Base-by-base conservation (phyloP, 306 rosid genomes). In the Trichosanthes cucumerina region DNA sequence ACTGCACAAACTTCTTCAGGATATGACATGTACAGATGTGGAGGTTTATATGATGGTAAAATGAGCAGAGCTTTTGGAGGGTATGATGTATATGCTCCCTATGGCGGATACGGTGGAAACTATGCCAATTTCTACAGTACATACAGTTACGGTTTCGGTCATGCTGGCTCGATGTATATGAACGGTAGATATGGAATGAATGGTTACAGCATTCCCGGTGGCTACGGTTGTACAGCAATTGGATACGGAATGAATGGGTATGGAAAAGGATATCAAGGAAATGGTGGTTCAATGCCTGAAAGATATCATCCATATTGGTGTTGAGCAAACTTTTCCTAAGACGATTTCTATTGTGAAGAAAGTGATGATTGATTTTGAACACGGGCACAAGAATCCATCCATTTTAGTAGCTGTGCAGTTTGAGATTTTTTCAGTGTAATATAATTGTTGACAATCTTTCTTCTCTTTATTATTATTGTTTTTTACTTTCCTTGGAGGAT, bases 271-370 rank as follows among this genome's bases (percentile, higher is more conserved):
- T 83, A 41, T 47, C 87, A 82, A 60, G 80, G 83, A 78, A 77
- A 65, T 43, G 85, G 84, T 65, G 85, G 86, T 81, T 78, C 83
- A 80, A 26, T 38, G 16, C 7, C 78, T 23, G 87, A 84, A 75
- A 88, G 91, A 84, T 90, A 85, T 75, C 90, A 89, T 88, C 90
- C 91, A 60, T 89, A 87, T 57, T 62, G 80, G 54, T 81, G 78
- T 74, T 84, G 82, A 87, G 65, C 84, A 31, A 63, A 31, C 54
- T 43, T 70, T 43, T 23, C 54, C 24, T 15, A 31, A 31, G 38
- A 26, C 4, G 77, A 23, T 71, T 46, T 71, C 76, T 13, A 10
- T 14, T 13, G 56, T 70, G 76, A 70, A 43, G 54, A 43, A 41
- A 69, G 11, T 33, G 44, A 16, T 15, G 56, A 13, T 70, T 39